These are phyloP conservation scores for Fomes fomentarius DNA, from an alignment of 1,284 basidiomycete genomes.

Conservation along the genomic window DNA sequence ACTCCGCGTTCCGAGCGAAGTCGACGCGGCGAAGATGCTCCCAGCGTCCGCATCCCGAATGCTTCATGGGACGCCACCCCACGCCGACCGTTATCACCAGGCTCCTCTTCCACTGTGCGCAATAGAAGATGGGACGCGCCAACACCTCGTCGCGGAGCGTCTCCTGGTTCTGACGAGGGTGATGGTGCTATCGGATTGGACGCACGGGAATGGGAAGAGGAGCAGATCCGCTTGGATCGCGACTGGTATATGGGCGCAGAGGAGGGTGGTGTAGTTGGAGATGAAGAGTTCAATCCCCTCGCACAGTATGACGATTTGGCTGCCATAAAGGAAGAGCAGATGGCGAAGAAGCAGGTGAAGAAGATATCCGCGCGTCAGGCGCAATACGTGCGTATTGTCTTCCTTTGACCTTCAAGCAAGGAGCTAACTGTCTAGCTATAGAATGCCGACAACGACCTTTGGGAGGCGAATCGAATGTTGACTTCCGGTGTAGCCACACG, in stretches of 20 bases:
- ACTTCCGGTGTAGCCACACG: conserved; percentile 93
- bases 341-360: conserved; percentile 80
- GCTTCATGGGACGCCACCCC: conserved; percentile 92
- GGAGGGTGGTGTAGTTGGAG: conserved; percentile 82
- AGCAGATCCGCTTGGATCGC: conserved; percentile 85
- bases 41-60: conserved; percentile 87
- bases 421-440: too few species aligned
- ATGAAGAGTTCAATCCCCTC: conserved; percentile 92
- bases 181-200: conserved; percentile 62
- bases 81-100: conserved; percentile 42
- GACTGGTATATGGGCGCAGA: conserved; percentile 95
- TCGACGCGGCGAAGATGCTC: conserved; percentile 66
- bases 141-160: conserved; percentile 72
- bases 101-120: conserved; percentile 53
- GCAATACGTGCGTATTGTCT: conserved; percentile 87
- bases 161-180: conserved; percentile 60
- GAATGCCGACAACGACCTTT: conserved; percentile 97
- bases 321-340: conserved; percentile 73
- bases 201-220: conserved; percentile 92
- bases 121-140: conserved; percentile 84
- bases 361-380: conserved; percentile 91
- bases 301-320: conserved; percentile 89
- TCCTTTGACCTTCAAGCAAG: too few species aligned
- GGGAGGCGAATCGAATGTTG: conserved; percentile 98
- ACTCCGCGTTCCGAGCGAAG: conserved; percentile 72